These are phyloP conservation scores for Prorocentrum cordatum DNA, from an alignment of 169 alveolate genomes.

Conservation along the genomic window DNA sequence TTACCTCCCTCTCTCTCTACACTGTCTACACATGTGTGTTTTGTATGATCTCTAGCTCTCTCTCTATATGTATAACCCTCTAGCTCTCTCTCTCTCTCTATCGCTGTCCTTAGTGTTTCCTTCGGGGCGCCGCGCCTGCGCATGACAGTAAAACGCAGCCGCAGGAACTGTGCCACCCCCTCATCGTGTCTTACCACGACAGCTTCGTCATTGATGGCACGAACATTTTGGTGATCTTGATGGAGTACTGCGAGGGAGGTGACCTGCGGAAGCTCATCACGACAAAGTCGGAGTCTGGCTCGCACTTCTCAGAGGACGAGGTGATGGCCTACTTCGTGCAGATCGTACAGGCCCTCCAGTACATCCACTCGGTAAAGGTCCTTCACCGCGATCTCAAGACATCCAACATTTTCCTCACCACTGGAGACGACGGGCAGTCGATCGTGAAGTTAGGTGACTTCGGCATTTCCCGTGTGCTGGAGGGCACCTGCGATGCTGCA, in stretches of 20 bases:
- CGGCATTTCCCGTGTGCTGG: conserved; percentile 87
- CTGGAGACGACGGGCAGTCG: conserved; percentile 60
- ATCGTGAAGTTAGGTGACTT: conserved; percentile 87
- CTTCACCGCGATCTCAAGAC: conserved; percentile 88
- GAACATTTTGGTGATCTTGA: conserved; percentile 79
- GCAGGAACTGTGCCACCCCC: conserved; percentile 85
- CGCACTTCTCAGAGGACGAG: background rate
- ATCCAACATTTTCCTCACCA: conserved; percentile 84
- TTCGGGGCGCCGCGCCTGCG: too few species aligned
- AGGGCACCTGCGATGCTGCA: conserved; percentile 61
- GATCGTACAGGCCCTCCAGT: conserved; percentile 81
- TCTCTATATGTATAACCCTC: background rate
- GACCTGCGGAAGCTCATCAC: conserved; percentile 61
- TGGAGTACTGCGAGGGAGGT: conserved; percentile 88
- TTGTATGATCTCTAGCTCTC: background rate
- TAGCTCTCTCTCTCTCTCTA: too few species aligned
- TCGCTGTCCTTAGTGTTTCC: conserved; percentile 73
- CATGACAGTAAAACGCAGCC: too few species aligned
- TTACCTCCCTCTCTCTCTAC: background rate
- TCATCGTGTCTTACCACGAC: conserved; percentile 84
- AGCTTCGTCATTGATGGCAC: conserved; percentile 81
- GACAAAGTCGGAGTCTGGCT: background rate
- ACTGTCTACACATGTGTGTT: background rate
- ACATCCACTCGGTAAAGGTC: conserved; percentile 86
- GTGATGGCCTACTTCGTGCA: conserved; percentile 79